These are phyloP conservation scores for Dictyostelium intermedium DNA, from an alignment of 78 protist genomes.

Conservation along the genomic window DNA sequence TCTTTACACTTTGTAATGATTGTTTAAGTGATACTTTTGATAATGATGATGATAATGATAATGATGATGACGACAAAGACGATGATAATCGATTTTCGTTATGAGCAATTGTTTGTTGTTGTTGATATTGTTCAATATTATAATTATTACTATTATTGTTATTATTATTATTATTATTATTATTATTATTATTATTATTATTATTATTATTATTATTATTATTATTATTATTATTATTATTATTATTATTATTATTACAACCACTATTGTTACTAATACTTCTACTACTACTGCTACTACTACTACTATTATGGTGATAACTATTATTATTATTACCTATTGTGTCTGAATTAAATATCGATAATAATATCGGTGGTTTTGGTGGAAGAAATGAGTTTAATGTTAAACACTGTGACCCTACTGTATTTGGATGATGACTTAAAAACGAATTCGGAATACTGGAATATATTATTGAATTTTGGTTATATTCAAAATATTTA, in stretches of 20 bases:
- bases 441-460: background rate
- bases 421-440: background rate
- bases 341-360: background rate
- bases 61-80: background rate
- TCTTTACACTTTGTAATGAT: background rate
- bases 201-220: no score
- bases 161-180: background rate
- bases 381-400: slow-evolving; percentile 2
- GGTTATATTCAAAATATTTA: background rate
- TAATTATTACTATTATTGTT: background rate
- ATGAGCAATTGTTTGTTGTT: background rate
- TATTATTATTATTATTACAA: background rate
- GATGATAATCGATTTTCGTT: background rate
- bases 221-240: no score
- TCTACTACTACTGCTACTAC: background rate
- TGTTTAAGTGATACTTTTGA: background rate
- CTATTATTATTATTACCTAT: background rate
- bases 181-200: background rate
- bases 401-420: background rate
- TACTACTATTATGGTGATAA: background rate
- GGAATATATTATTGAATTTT: background rate
- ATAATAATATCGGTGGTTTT: background rate
- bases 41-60: background rate
- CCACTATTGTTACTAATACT: background rate
- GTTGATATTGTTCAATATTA: background rate